Evolutionary conservation across 352 stramenopile genomes (phyloP).

Genomic region (Globisporangium yorkense): DNA sequence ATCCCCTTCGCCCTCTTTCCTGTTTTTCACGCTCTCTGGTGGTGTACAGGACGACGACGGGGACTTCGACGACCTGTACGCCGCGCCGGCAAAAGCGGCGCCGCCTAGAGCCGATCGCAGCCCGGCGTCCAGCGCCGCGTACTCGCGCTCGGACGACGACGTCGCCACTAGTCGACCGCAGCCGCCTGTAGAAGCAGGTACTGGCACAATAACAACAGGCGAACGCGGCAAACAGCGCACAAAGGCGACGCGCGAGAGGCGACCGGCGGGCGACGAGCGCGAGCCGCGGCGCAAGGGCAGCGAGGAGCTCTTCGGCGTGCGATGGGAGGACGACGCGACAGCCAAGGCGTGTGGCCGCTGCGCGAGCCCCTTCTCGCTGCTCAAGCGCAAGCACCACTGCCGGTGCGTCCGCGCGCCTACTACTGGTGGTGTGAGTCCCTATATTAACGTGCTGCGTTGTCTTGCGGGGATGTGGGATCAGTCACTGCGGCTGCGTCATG

Average conservation of each 20-base stretch:
- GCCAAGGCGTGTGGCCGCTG: conserved; percentile 51
- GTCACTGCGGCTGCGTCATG: conserved; percentile 61
- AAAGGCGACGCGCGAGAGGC: neutral
- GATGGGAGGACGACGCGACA: conserved; percentile 48
- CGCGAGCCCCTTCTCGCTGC: conserved; percentile 48
- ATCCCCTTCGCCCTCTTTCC: neutral
- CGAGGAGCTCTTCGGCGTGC: conserved; percentile 55
- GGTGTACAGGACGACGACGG: conserved; percentile 43
- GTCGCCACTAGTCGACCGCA: neutral
- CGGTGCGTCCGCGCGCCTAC: conserved; percentile 21
- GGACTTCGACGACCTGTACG: conserved; percentile 77
- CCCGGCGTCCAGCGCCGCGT: conserved; percentile 2
- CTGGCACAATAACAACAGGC: neutral
- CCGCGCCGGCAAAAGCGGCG: conserved; percentile 20
- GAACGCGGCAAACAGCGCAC: neutral
- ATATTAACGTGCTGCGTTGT: neutral
- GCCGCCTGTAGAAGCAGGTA: neutral
- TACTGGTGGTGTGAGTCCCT: neutral
- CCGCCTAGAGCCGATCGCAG: neutral
- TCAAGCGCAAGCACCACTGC: conserved; percentile 74
- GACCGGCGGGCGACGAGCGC: conserved; percentile 10
- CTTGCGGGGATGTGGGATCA: conserved; percentile 5
- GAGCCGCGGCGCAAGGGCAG: conserved; percentile 32
- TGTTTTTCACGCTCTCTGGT: neutral
- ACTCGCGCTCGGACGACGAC: neutral